phyloP scores from a whole-genome alignment of 2,329 filamentous ascomycete species.

The Xylariaceae sp. region DNA sequence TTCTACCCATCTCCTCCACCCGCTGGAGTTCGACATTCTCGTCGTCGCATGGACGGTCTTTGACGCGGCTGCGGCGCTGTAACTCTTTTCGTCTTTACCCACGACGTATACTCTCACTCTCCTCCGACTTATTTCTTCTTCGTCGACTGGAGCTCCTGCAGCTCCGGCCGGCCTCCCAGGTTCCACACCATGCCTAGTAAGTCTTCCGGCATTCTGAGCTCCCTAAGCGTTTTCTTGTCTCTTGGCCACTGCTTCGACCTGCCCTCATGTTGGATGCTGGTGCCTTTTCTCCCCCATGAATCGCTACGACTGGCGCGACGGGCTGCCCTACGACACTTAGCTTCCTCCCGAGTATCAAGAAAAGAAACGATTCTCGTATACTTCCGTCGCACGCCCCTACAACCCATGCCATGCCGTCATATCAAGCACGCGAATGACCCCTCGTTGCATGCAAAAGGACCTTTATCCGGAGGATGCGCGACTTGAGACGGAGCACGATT shows the following conservation, averaged over 20 bases:
- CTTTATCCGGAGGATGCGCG: not conserved
- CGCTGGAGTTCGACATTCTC: not conserved
- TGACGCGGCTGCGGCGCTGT: conserved; percentile 10
- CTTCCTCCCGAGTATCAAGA: not conserved
- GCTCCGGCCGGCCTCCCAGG: conserved; percentile 8
- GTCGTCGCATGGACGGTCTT: conserved; percentile 8
- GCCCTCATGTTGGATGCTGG: not conserved
- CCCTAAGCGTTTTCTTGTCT: not conserved
- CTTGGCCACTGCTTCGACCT: not conserved
- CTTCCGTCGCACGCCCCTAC: not conserved
- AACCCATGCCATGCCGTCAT: not conserved
- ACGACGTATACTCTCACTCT: not conserved
- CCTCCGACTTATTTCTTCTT: not conserved
- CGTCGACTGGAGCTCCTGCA: conserved; percentile 12
- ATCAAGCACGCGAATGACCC: not conserved
- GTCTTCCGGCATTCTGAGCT: conserved; percentile 11
- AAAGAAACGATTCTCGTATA: conserved; percentile 3
- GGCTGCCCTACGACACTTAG: not conserved
- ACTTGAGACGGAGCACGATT: not conserved
- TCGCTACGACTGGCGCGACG: conserved; percentile 1
- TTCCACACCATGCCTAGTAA: conserved; percentile 29
- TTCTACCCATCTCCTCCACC: not conserved
- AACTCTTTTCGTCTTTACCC: conserved; percentile 2
- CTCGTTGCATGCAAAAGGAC: not conserved
- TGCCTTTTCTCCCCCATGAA: not conserved